Percentiles rank a stretch among this genome's conserved stretches.
Conservation (phyloP, 495 filamentous ascomycete species). For the Trichoderma virens region DNA sequence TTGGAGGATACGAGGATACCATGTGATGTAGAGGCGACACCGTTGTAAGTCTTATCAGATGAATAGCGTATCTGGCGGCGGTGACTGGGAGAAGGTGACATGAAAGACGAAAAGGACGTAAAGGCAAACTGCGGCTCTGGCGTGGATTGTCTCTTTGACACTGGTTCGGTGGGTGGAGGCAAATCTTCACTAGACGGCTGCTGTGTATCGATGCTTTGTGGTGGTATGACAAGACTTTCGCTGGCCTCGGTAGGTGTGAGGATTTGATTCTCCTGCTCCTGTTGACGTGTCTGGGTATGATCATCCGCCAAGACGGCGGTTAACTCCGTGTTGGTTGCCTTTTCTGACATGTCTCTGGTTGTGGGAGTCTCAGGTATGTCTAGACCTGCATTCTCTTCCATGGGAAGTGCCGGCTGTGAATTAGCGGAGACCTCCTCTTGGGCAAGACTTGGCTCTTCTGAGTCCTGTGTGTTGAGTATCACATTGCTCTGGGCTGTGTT, state of each 20-base stretch:
- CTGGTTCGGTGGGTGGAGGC: not conserved
- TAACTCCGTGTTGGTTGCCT: not conserved
- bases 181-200: not conserved
- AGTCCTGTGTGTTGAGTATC: too few species aligned
- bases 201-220: not conserved
- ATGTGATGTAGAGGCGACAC: not conserved
- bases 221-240: not conserved
- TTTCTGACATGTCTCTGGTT: not conserved
- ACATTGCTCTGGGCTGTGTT: not conserved
- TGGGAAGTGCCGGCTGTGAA: not conserved
- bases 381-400: not conserved
- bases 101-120: conserved; percentile 3
- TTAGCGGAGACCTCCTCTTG: not conserved
- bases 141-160: not conserved
- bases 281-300: not conserved
- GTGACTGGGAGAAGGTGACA: not conserved
- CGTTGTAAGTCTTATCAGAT: not conserved
- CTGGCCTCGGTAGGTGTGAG: not conserved
- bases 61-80: not conserved
- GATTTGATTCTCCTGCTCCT: not conserved
- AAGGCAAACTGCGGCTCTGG: conserved; percentile 3
- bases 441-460: not conserved
- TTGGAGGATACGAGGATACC: not conserved
- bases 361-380: not conserved
- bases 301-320: not conserved